phyloP scores from a whole-genome alignment of 116 monocot genomes.

The Phalaenopsis hybrid region DNA sequence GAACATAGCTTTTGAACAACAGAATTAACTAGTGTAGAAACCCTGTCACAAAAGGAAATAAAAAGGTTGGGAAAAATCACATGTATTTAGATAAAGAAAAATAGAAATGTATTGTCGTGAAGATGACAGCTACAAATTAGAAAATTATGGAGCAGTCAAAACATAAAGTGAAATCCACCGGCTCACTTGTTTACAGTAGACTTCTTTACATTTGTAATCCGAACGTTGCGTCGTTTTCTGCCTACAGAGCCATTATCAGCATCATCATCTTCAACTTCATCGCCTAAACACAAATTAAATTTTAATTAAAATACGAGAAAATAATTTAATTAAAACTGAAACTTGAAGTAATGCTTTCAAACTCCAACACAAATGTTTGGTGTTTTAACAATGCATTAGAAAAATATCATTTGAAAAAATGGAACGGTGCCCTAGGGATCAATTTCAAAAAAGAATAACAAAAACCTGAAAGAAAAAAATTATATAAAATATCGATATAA shows the following conservation, averaged over 20 bases:
- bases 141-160: neutral
- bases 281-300: conserved; percentile 33
- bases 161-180: conserved; percentile 15
- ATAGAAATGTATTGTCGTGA: neutral
- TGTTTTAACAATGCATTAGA: neutral
- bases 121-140: neutral
- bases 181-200: conserved; percentile 65
- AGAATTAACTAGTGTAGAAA: conserved; percentile 51
- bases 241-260: conserved; percentile 37
- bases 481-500: conserved; percentile 5
- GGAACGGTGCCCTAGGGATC: neutral
- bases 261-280: conserved; percentile 73
- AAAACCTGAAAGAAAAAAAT: neutral
- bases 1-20: conserved; percentile 85
- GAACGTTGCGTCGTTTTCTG: conserved; percentile 56
- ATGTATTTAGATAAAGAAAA: neutral
- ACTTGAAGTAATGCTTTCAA: neutral
- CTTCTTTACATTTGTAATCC: conserved; percentile 53
- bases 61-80: neutral
- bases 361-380: neutral
- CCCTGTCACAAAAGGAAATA: conserved; percentile 36
- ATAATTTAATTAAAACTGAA: neutral
- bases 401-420: conserved; percentile 2
- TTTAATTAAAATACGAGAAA: neutral
- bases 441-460: neutral